Evolutionary conservation across 257 asterid genomes (phyloP).

Genomic region (Primulina eburnea): DNA sequence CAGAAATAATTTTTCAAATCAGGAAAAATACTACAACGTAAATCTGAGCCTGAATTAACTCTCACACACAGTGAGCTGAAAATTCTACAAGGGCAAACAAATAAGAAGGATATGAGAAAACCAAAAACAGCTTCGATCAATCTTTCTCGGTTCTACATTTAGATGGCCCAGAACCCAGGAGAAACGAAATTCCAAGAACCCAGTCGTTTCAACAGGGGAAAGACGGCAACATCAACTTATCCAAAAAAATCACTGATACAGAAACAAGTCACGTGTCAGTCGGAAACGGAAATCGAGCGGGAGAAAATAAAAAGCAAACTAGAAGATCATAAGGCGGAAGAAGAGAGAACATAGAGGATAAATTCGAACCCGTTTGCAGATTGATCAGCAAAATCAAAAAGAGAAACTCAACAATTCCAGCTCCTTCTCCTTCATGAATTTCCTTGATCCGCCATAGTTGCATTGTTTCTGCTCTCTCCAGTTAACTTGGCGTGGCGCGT

Average conservation of each 20-base stretch:
- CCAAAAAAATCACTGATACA: neutral
- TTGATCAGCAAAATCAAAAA: constrained; percentile 12
- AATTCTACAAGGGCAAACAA: neutral
- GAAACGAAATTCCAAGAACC: constrained; percentile 25
- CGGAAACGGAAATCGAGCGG: neutral
- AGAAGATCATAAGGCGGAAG: constrained; percentile 31
- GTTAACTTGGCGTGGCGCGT: neutral
- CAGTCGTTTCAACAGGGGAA: constrained; percentile 27
- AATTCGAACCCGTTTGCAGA: constrained; percentile 30
- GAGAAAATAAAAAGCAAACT: constrained; percentile 15
- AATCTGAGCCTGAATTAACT: constrained; percentile 25
- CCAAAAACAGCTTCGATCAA: neutral
- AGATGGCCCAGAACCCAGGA: neutral
- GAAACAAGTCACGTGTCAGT: neutral
- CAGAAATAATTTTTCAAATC: neutral
- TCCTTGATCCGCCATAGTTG: constrained; percentile 20
- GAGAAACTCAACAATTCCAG: constrained; percentile 12
- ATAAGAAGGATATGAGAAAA: neutral
- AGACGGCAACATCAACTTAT: constrained; percentile 37
- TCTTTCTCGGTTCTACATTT: neutral
- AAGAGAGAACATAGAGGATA: constrained; percentile 40
- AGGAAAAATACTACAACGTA: neutral
- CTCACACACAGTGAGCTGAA: neutral
- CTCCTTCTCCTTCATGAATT: constrained; percentile 5
- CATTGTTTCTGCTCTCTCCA: constrained; percentile 23